These are phyloP conservation scores for Ulmus americana DNA, from an alignment of 331 rosid species.

Conservation along the genomic window DNA sequence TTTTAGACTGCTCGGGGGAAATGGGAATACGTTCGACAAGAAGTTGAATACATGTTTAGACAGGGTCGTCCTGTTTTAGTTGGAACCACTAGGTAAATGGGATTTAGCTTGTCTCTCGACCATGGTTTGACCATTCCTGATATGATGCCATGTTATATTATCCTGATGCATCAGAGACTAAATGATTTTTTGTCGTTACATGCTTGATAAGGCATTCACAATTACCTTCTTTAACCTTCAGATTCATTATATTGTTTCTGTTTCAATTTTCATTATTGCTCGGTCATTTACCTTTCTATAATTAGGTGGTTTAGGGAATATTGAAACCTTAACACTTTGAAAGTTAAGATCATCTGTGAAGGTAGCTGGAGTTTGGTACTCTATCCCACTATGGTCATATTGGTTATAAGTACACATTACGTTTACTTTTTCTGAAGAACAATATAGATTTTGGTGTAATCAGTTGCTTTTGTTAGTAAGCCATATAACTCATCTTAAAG, in stretches of 20 bases:
- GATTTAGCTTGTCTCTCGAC: background rate
- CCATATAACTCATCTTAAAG: too few relatives aligned
- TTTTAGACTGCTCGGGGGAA: slow-evolving; percentile 86
- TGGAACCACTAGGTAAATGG: slow-evolving; percentile 83
- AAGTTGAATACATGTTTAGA: slow-evolving; percentile 83
- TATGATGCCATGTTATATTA: background rate
- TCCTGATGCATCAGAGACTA: slow-evolving; percentile 8
- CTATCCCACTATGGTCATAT: too few relatives aligned
- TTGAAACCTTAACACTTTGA: background rate
- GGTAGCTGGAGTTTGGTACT: too few relatives aligned
- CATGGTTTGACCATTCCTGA: background rate
- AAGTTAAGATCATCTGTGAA: too few relatives aligned
- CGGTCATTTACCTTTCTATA: background rate
- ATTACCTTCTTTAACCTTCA: background rate
- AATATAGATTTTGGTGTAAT: too few relatives aligned
- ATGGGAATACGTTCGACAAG: slow-evolving; percentile 89
- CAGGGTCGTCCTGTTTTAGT: slow-evolving; percentile 93
- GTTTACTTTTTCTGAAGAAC: too few relatives aligned
- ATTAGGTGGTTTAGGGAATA: background rate
- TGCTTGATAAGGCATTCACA: slow-evolving; percentile 3
- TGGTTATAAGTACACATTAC: too few relatives aligned
- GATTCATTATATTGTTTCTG: background rate
- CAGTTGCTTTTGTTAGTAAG: too few relatives aligned
- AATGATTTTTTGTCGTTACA: background rate
- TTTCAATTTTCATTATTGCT: background rate